Conservation (phyloP, 1,139 yeast species). For the Debaryomyces psychrophilus region DNA sequence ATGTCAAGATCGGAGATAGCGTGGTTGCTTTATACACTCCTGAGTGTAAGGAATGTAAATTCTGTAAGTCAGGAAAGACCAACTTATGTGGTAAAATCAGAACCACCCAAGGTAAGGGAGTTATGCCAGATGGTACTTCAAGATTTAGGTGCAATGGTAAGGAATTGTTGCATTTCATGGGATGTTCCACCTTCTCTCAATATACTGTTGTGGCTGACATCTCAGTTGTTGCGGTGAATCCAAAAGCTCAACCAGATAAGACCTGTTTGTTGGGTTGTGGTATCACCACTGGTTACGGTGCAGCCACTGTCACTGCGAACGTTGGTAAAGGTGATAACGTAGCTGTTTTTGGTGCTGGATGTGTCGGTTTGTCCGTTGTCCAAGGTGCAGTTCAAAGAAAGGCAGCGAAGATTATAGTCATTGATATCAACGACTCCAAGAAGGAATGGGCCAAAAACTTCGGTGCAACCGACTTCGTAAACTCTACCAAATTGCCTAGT, state of each 20-base stretch:
- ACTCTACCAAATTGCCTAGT: slow-evolving; percentile 74
- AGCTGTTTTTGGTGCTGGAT: slow-evolving; percentile 97
- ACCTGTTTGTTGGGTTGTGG: slow-evolving; percentile 97
- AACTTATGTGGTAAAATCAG: slow-evolving; percentile 90
- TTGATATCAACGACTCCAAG: slow-evolving; percentile 85
- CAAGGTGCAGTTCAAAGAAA: slow-evolving; percentile 89
- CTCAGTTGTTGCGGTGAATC: slow-evolving; percentile 91
- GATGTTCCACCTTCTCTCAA: slow-evolving; percentile 94
- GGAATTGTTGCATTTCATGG: slow-evolving; percentile 90
- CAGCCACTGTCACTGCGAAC: slow-evolving; percentile 92
- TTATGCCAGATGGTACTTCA: slow-evolving; percentile 85
- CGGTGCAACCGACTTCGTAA: slow-evolving; percentile 94
- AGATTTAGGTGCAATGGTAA: slow-evolving; percentile 87
- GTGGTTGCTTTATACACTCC: slow-evolving; percentile 95
- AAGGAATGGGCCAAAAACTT: slow-evolving; percentile 83
- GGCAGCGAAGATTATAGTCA: slow-evolving; percentile 80
- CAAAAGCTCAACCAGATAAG: slow-evolving; percentile 79
- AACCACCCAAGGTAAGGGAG: slow-evolving; percentile 46
- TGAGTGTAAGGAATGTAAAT: slow-evolving; percentile 92
- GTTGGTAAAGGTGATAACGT: slow-evolving; percentile 91
- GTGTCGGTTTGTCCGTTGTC: slow-evolving; percentile 93
- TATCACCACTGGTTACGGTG: slow-evolving; percentile 98
- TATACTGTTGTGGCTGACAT: slow-evolving; percentile 98
- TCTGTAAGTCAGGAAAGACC: slow-evolving; percentile 94
- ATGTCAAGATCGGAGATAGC: slow-evolving; percentile 84